Conservation (phyloP, 2,329 filamentous ascomycete species). For the Bipolaris oryzae region DNA sequence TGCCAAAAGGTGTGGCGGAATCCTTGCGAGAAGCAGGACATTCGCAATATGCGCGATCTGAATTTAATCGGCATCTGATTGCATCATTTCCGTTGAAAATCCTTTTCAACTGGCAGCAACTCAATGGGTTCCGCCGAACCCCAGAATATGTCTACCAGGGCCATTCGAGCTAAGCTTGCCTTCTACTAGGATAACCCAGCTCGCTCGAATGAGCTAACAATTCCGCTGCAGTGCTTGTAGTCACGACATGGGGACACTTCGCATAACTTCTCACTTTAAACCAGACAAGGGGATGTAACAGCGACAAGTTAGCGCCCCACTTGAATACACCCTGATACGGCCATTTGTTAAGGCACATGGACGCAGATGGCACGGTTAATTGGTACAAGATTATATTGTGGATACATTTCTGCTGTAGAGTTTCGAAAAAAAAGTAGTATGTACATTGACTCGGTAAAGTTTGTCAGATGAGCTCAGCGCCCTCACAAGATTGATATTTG, state of each 20-base stretch:
- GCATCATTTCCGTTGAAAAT: neutral
- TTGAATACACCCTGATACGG: neutral
- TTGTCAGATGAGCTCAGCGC: neutral
- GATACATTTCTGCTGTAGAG: too few species aligned
- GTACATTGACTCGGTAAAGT: neutral
- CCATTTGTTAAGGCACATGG: neutral
- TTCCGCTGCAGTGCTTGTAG: neutral
- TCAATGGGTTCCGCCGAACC: neutral
- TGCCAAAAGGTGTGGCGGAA: neutral
- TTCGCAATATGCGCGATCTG: neutral
- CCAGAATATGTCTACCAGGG: neutral
- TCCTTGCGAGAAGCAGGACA: neutral
- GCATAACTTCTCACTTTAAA: neutral
- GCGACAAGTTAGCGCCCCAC: neutral
- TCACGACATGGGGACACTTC: neutral
- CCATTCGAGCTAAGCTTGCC: neutral
- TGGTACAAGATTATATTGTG: neutral
- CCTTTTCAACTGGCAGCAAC: neutral
- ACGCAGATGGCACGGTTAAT: neutral
- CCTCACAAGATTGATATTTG: constrained; percentile 7
- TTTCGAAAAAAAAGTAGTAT: neutral
- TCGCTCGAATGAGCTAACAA: neutral
- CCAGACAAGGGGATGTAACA: neutral
- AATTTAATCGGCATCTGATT: neutral
- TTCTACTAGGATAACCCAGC: neutral